A percentile compares a stretch with the other conserved stretches of the same genome.
phyloP scores from a whole-genome alignment of 176 grass and related monocot genomes.

The Eleusine coracana region DNA sequence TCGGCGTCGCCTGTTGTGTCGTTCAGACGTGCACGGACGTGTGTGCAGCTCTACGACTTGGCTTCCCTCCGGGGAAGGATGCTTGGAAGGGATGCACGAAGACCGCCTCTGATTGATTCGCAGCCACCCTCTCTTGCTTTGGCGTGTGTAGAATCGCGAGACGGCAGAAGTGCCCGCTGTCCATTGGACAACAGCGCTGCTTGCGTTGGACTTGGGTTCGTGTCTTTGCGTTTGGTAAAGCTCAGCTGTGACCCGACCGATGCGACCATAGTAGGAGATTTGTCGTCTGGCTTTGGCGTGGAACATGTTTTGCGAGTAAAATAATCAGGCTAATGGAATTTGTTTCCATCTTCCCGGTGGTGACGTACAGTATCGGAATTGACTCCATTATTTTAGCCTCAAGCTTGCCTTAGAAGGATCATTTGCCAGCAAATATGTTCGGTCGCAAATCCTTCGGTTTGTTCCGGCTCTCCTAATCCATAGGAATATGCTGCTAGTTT shows the following conservation, averaged over 20 bases:
- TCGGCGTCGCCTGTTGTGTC: not conserved
- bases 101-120: slow-evolving; percentile 7
- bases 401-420: not conserved
- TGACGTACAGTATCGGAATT: not conserved
- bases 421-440: not conserved
- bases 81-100: slow-evolving; percentile 36
- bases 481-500: not conserved
- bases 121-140: slow-evolving; percentile 27
- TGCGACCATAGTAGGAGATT: not conserved
- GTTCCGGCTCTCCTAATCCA: not conserved
- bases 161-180: slow-evolving; percentile 1
- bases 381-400: not conserved
- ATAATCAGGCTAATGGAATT: not conserved
- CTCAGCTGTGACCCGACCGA: not conserved
- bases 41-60: slow-evolving; percentile 10
- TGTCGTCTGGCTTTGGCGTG: not conserved
- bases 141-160: slow-evolving; percentile 47
- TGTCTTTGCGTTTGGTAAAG: not conserved
- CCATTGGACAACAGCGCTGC: not conserved
- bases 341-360: not conserved
- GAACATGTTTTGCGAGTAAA: not conserved
- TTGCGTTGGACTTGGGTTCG: slow-evolving; percentile 11
- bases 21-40: slow-evolving; percentile 26
- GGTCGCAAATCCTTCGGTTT: not conserved
- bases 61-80: slow-evolving; percentile 20